These are phyloP conservation scores for Jamesozyma rosinii DNA, from an alignment of 805 yeast genomes.

Conservation along the genomic window DNA sequence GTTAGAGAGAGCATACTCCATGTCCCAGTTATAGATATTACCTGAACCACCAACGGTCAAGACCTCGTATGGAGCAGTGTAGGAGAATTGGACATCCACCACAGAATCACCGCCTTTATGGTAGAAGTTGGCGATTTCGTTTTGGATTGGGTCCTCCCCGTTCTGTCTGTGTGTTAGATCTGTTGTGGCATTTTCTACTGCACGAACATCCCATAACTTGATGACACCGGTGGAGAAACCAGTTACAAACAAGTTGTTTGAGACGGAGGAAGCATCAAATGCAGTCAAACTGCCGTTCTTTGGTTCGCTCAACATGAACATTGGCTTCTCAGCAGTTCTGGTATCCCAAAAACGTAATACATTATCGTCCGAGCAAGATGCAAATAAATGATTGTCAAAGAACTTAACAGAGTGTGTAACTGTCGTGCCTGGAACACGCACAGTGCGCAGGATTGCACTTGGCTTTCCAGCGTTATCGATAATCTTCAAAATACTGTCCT, in stretches of 20 bases:
- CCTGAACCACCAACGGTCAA: slow-evolving; percentile 25
- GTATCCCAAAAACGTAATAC: slow-evolving; percentile 24
- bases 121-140: slow-evolving; percentile 16
- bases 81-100: slow-evolving; percentile 21
- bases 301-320: slow-evolving; percentile 18
- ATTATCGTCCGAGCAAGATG: slow-evolving; percentile 24
- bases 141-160: slow-evolving; percentile 17
- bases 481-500: slow-evolving; percentile 19
- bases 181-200: slow-evolving; percentile 15
- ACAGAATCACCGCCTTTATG: slow-evolving; percentile 25
- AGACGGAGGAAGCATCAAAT: slow-evolving; percentile 18
- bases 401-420: slow-evolving; percentile 22
- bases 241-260: slow-evolving; percentile 21
- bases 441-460: slow-evolving; percentile 18
- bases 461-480: slow-evolving; percentile 23
- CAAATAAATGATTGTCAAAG: slow-evolving; percentile 22
- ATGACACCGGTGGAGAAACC: slow-evolving; percentile 23
- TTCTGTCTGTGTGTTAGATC: slow-evolving; percentile 17
- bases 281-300: slow-evolving; percentile 19
- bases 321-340: slow-evolving; percentile 19
- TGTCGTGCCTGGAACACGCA: slow-evolving; percentile 19
- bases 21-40: slow-evolving; percentile 25
- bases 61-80: slow-evolving; percentile 19
- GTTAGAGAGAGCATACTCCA: slow-evolving; percentile 33
- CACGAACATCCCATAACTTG: slow-evolving; percentile 26